Percentiles rank a stretch among this genome's conserved stretches.
Conservation (phyloP, 495 filamentous ascomycete species). For the Xeromyces bisporus region DNA sequence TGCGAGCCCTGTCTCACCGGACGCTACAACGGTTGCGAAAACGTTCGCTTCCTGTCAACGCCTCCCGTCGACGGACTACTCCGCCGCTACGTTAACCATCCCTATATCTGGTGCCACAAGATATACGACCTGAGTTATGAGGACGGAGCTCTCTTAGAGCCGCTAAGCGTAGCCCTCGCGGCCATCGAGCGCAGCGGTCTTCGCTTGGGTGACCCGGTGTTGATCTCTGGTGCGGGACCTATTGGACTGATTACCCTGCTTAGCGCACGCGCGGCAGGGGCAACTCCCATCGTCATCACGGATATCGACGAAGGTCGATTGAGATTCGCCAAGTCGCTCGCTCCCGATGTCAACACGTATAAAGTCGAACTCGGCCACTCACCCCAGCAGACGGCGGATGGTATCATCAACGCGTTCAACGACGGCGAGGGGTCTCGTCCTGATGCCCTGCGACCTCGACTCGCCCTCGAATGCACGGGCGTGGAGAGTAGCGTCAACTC, state of each 20-base stretch:
- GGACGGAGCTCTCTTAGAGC: slow-evolving; percentile 74
- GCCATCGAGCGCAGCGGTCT: slow-evolving; percentile 66
- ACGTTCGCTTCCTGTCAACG: slow-evolving; percentile 70
- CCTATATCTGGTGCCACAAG: slow-evolving; percentile 84
- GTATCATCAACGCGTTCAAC: slow-evolving; percentile 39
- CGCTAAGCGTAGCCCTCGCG: slow-evolving; percentile 69
- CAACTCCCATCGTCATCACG: slow-evolving; percentile 74
- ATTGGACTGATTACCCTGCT: slow-evolving; percentile 78
- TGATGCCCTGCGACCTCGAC: slow-evolving; percentile 54
- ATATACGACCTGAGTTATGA: slow-evolving; percentile 79
- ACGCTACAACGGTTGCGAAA: slow-evolving; percentile 82
- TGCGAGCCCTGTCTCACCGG: slow-evolving; percentile 85
- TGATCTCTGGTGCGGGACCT: slow-evolving; percentile 80
- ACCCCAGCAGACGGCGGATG: slow-evolving; percentile 52
- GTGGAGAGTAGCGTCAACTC: slow-evolving; percentile 76
- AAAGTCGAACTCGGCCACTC: slow-evolving; percentile 49
- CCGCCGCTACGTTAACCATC: slow-evolving; percentile 84
- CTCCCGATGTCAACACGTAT: slow-evolving; percentile 55
- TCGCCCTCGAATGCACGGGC: slow-evolving; percentile 79
- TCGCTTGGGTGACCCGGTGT: slow-evolving; percentile 61
- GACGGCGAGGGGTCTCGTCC: slow-evolving; percentile 31
- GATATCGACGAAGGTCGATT: slow-evolving; percentile 80
- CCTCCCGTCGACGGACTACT: slow-evolving; percentile 79
- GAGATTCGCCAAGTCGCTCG: slow-evolving; percentile 63
- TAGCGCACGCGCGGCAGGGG: slow-evolving; percentile 67